Percentiles rank a stretch among this genome's conserved stretches.
phyloP scores from a whole-genome alignment of 1,139 yeast species.

The Scheffersomyces stambukii region DNA sequence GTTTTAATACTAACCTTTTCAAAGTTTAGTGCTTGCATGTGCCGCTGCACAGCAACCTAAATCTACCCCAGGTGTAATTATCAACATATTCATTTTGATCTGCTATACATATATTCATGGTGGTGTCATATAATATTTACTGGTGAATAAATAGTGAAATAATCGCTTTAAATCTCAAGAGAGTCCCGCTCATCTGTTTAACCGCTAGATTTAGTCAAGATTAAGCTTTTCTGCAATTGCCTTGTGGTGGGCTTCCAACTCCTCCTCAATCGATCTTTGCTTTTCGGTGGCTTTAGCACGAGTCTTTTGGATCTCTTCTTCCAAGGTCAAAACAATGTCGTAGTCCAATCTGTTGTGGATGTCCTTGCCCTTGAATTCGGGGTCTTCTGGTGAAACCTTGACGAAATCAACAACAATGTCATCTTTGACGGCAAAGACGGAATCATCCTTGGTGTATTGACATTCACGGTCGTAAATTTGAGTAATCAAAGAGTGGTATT shows the following conservation, averaged over 20 bases:
- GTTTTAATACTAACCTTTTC: too few species aligned
- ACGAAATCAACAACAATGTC: slow-evolving; percentile 23
- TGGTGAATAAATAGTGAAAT: too few species aligned
- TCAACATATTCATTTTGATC: too few species aligned
- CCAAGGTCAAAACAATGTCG: slow-evolving; percentile 15
- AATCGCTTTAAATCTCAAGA: too few species aligned
- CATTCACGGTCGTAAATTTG: slow-evolving; percentile 22
- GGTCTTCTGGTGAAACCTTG: slow-evolving; percentile 5
- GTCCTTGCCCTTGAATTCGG: slow-evolving; percentile 8
- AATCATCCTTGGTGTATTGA: slow-evolving; percentile 20
- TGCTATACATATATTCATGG: too few species aligned
- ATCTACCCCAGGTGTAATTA: too few species aligned
- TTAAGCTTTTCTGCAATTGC: slow-evolving; percentile 7
- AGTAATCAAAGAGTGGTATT: slow-evolving; percentile 22
- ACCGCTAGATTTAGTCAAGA: slow-evolving; percentile 3
- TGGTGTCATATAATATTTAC: too few species aligned
- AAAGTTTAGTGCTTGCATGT: too few species aligned
- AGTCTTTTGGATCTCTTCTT: slow-evolving; percentile 12
- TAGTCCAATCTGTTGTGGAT: slow-evolving; percentile 14
- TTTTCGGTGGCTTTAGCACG: slow-evolving; percentile 7
- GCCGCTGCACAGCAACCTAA: too few species aligned
- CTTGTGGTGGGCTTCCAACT: slow-evolving; percentile 7
- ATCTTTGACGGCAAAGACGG: slow-evolving; percentile 29
- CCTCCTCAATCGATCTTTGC: slow-evolving; percentile 4
- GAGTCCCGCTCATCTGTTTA: too few species aligned